Conservation (phyloP, 768 basidiomycete genomes). For the Suillus discolor region DNA sequence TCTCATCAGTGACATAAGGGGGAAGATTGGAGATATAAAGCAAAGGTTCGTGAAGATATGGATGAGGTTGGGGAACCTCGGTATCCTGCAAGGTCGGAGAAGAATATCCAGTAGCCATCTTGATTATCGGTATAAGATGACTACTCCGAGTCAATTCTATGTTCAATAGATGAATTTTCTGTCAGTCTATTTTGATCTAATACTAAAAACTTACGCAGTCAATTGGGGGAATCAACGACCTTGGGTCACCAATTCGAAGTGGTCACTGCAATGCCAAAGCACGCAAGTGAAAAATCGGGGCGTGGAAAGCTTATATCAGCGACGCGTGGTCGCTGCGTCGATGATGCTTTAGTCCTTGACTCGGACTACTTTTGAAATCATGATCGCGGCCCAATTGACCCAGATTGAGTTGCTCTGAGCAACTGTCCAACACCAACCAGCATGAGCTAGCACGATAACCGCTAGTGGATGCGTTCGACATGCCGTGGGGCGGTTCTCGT, state of each 20-base stretch:
- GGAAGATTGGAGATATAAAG: constrained; percentile 83
- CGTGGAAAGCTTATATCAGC: constrained; percentile 39
- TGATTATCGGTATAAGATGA: constrained; percentile 32
- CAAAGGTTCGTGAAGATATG: constrained; percentile 82
- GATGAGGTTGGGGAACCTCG: constrained; percentile 54
- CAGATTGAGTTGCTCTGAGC: background rate
- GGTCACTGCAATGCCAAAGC: constrained; percentile 23
- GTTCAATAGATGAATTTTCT: background rate
- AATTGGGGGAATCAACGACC: constrained; percentile 30
- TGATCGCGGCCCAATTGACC: background rate
- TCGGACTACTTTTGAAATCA: background rate
- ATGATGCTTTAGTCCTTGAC: background rate
- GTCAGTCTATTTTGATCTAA: constrained; percentile 3
- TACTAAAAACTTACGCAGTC: constrained; percentile 22
- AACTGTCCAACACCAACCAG: background rate
- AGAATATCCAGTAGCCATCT: constrained; percentile 39
- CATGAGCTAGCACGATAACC: background rate
- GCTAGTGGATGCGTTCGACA: background rate
- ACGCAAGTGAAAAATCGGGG: constrained; percentile 31
- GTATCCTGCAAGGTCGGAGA: constrained; percentile 34
- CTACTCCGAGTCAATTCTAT: constrained; percentile 16
- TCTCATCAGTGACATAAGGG: constrained; percentile 72
- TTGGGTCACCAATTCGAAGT: constrained; percentile 31
- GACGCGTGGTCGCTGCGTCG: background rate
- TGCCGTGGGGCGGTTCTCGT: background rate